A percentile compares a stretch with the other conserved stretches of the same genome.
Evolutionary conservation across 805 yeast genomes (phyloP).

Genomic region (Candida fluviatilis): DNA sequence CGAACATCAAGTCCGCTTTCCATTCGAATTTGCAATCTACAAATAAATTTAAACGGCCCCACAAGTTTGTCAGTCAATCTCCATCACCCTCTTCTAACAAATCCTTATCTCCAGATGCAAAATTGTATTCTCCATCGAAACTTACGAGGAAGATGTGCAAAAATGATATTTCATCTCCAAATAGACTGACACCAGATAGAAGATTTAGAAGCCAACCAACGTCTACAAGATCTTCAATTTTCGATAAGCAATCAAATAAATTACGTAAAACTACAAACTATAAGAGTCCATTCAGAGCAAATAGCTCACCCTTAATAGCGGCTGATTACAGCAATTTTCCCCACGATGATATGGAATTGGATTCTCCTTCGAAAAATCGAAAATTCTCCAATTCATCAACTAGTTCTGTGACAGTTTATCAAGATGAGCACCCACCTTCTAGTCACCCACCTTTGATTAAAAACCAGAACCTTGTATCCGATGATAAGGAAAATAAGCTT

Average conservation of each 20-base stretch:
- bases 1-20: conserved; percentile 11
- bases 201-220: conserved; percentile 2
- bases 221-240: conserved; percentile 6
- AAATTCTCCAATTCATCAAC: conserved; percentile 16
- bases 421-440: conserved; percentile 13
- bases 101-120: conserved; percentile 7
- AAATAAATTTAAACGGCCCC: conserved; percentile 42
- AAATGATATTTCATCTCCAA: conserved; percentile 32
- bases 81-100: conserved; percentile 34
- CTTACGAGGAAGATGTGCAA: conserved; percentile 26
- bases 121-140: conserved; percentile 24
- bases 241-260: conserved; percentile 10
- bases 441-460: background rate
- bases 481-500: conserved; percentile 36
- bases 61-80: conserved; percentile 38
- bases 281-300: conserved; percentile 1
- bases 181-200: conserved; percentile 13
- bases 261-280: conserved; percentile 11
- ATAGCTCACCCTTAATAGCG: background rate
- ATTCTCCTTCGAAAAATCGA: conserved; percentile 29
- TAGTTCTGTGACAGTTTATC: conserved; percentile 20
- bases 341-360: conserved; percentile 24
- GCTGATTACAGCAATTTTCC: conserved; percentile 19
- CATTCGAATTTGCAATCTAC: conserved; percentile 6
- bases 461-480: conserved; percentile 7